Evolutionary conservation across 179 eudicot genomes (phyloP).

Genomic region (Silene noctiflora): DNA sequence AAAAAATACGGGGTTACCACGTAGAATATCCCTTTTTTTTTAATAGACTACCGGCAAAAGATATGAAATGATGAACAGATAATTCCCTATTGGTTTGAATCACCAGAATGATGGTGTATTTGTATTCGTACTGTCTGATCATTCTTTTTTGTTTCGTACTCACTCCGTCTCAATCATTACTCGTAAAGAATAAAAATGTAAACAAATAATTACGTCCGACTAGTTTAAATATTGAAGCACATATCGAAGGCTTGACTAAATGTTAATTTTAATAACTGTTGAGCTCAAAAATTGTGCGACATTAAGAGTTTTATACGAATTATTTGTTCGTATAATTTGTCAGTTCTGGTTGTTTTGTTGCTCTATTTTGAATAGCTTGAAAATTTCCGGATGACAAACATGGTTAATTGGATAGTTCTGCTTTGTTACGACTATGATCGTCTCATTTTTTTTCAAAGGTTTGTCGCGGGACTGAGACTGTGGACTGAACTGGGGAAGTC

Average conservation of each 20-base stretch:
- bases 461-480: no score
- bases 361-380: slow-evolving; percentile 14
- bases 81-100: slow-evolving; percentile 39
- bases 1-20: no score
- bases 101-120: slow-evolving; percentile 33
- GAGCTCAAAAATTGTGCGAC: slow-evolving; percentile 34
- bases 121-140: slow-evolving; percentile 53
- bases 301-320: slow-evolving; percentile 5
- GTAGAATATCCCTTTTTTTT: no score
- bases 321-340: slow-evolving; percentile 2
- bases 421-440: no score
- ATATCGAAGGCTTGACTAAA: slow-evolving; percentile 5
- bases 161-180: no score
- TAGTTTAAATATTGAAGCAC: background rate
- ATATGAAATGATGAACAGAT: slow-evolving; percentile 26
- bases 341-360: slow-evolving; percentile 24
- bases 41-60: no score
- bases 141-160: slow-evolving; percentile 14
- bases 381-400: slow-evolving; percentile 8
- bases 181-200: no score
- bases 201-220: background rate
- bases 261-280: slow-evolving; percentile 13
- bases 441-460: no score
- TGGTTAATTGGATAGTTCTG: no score
- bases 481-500: no score